Conservation (phyloP, 1,284 basidiomycete species). For the Apiotrichum domesticum region DNA sequence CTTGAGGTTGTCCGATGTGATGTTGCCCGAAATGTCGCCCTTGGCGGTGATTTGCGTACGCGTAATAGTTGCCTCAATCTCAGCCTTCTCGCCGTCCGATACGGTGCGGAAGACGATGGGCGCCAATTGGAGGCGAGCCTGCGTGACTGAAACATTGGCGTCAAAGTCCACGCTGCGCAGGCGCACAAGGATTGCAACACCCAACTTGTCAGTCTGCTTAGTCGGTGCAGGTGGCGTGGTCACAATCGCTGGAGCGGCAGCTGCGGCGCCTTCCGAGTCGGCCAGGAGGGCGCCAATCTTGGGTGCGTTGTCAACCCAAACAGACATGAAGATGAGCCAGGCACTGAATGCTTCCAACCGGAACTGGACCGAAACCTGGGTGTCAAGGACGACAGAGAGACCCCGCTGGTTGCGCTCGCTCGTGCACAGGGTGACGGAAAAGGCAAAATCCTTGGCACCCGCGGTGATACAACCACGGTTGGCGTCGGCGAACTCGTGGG, state of each 20-base stretch:
- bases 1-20: slow-evolving; percentile 61
- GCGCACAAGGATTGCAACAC: slow-evolving; percentile 55
- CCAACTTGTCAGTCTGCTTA: slow-evolving; percentile 13
- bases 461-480: slow-evolving; percentile 38
- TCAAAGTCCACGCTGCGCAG: slow-evolving; percentile 65
- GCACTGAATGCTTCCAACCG: slow-evolving; percentile 38
- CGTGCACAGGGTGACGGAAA: slow-evolving; percentile 26
- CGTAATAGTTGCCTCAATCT: slow-evolving; percentile 60
- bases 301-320: slow-evolving; percentile 41
- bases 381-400: slow-evolving; percentile 49
- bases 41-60: slow-evolving; percentile 59
- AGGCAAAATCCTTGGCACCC: slow-evolving; percentile 40
- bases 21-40: slow-evolving; percentile 68
- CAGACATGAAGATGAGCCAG: slow-evolving; percentile 39
- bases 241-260: not conserved
- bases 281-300: slow-evolving; percentile 19
- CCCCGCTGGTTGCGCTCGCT: slow-evolving; percentile 45
- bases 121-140: slow-evolving; percentile 58
- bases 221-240: not conserved
- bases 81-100: slow-evolving; percentile 35
- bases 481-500: slow-evolving; percentile 55
- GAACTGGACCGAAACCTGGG: slow-evolving; percentile 36
- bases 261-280: slow-evolving; percentile 2
- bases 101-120: slow-evolving; percentile 47
- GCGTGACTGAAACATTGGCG: slow-evolving; percentile 60